A percentile compares a stretch with the other conserved stretches of the same genome.
phyloP scores from a whole-genome alignment of 257 asterid species.

The Lycium barbarum region DNA sequence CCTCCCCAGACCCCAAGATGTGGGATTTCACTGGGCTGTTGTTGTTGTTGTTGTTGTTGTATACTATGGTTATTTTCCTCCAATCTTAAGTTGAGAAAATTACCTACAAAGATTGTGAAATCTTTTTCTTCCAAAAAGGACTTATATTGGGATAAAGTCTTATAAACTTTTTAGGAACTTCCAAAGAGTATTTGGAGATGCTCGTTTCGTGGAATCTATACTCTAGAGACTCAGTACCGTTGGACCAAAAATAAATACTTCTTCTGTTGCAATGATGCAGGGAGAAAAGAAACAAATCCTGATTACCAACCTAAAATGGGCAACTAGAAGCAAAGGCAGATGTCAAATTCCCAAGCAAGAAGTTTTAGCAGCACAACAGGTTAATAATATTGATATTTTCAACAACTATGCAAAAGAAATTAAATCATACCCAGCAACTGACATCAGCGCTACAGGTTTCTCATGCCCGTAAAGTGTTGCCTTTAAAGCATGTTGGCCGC shows the following conservation, averaged over 20 bases:
- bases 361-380: conserved; percentile 7
- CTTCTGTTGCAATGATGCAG: neutral
- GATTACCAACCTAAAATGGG: neutral
- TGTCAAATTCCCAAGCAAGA: conserved; percentile 20
- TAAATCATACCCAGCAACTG: conserved; percentile 71
- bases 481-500: conserved; percentile 66
- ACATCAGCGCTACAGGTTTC: conserved; percentile 65
- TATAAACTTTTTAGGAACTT: neutral
- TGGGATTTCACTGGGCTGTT: too few species aligned
- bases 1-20: too few species aligned
- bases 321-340: neutral
- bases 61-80: neutral
- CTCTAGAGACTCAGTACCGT: neutral
- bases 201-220: neutral
- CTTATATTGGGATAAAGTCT: neutral
- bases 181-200: neutral
- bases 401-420: conserved; percentile 20
- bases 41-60: too few species aligned
- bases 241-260: neutral
- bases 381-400: neutral
- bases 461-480: conserved; percentile 87
- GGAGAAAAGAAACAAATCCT: neutral
- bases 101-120: neutral
- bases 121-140: neutral
- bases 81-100: neutral